phyloP scores from a whole-genome alignment of 441 rosid genomes.

The Euphorbia corollata region DNA sequence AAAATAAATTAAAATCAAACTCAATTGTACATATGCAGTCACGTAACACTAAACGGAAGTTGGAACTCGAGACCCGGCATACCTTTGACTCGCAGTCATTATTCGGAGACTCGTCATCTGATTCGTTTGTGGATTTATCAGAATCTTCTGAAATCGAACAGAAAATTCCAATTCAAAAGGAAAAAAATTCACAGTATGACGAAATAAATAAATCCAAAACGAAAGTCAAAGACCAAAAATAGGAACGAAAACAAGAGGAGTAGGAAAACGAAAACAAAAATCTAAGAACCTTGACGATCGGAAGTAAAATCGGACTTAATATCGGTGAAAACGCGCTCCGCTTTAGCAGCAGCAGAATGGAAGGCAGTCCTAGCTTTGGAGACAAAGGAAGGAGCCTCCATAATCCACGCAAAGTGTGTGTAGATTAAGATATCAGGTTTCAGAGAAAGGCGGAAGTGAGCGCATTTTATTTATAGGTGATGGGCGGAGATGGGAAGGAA shows the following conservation, averaged over 20 bases:
- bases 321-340: slow-evolving; percentile 92
- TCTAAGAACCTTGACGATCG: slow-evolving; percentile 48
- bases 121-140: slow-evolving; percentile 27
- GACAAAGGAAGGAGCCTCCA: slow-evolving; percentile 71
- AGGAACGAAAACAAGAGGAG: slow-evolving; percentile 2
- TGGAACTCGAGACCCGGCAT: background rate
- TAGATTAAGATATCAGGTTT: slow-evolving; percentile 18
- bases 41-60: background rate
- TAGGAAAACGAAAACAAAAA: slow-evolving; percentile 9
- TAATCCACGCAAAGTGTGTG: slow-evolving; percentile 24
- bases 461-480: background rate
- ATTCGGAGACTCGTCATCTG: slow-evolving; percentile 17
- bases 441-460: slow-evolving; percentile 1
- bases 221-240: slow-evolving; percentile 9
- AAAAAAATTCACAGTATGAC: slow-evolving; percentile 8
- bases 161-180: background rate
- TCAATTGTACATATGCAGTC: background rate
- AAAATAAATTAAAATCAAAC: background rate
- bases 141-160: slow-evolving; percentile 42
- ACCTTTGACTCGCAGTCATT: slow-evolving; percentile 52
- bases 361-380: slow-evolving; percentile 87
- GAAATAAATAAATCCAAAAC: slow-evolving; percentile 8
- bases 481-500: background rate
- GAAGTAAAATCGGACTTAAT: slow-evolving; percentile 53
- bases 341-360: slow-evolving; percentile 93